Evolutionary conservation across 2,329 filamentous ascomycete species (phyloP).

Genomic region (Colletotrichum viniferum): DNA sequence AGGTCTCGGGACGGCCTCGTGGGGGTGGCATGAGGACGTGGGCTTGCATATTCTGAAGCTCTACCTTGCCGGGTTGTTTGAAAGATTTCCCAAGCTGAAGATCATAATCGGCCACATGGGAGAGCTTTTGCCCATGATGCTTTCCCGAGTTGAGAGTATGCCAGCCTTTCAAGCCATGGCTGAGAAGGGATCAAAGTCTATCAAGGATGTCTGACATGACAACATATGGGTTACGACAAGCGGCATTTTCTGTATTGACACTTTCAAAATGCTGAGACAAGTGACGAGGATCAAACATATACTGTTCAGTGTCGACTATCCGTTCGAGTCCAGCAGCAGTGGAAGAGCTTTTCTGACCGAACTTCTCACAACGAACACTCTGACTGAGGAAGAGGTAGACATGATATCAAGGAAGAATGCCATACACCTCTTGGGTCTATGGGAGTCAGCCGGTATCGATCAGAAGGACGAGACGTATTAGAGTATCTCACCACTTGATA

Average conservation of each 20-base stretch:
- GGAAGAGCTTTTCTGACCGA: accelerated
- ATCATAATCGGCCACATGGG: not conserved
- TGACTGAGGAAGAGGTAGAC: not conserved
- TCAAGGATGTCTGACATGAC: not conserved
- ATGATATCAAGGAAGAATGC: not conserved
- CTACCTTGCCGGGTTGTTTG: not conserved
- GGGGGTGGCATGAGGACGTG: not conserved
- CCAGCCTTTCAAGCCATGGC: not conserved
- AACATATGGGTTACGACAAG: not conserved
- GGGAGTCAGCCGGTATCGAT: accelerated
- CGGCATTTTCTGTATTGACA: not conserved
- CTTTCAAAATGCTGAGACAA: not conserved
- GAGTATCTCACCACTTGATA: accelerated
- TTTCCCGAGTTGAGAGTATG: not conserved
- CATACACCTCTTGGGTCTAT: accelerated
- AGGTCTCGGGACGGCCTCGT: accelerated
- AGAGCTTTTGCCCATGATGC: not conserved
- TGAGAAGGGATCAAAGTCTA: not conserved
- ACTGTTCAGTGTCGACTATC: not conserved
- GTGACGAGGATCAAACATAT: not conserved
- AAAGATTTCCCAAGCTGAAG: not conserved
- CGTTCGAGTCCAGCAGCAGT: not conserved
- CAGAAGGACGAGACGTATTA: accelerated
- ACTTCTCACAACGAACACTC: not conserved
- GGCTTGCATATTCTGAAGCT: not conserved